phyloP scores from a whole-genome alignment of 2,329 filamentous ascomycete species.

The Fusarium sublunatum region DNA sequence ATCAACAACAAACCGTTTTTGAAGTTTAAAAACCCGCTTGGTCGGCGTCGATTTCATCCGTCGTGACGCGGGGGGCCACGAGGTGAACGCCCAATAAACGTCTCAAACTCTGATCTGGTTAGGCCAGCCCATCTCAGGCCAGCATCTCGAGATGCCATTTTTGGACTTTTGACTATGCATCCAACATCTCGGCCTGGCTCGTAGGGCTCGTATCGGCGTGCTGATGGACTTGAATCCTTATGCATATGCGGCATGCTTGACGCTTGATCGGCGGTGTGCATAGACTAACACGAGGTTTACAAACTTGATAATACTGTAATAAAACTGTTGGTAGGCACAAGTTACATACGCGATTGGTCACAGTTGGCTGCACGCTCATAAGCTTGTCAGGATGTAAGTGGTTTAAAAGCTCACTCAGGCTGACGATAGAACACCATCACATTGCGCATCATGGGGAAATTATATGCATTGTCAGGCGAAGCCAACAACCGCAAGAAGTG shows the following conservation, averaged over 20 bases:
- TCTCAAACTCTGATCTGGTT: conserved; percentile 30
- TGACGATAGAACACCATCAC: conserved; percentile 33
- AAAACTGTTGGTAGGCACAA: conserved; percentile 8
- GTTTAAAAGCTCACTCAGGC: conserved; percentile 18
- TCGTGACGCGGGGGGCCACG: conserved; percentile 12
- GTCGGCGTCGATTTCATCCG: conserved; percentile 11
- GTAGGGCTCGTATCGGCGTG: conserved; percentile 39
- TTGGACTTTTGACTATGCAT: conserved; percentile 16
- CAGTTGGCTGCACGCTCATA: conserved; percentile 6
- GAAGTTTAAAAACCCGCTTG: not conserved
- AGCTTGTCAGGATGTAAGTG: conserved; percentile 29
- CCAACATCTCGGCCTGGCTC: conserved; percentile 18
- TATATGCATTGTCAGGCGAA: conserved; percentile 13
- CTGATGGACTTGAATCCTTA: conserved; percentile 24
- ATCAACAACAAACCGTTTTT: conserved; percentile 5
- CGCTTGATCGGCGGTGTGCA: conserved; percentile 31
- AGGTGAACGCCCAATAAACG: conserved; percentile 16
- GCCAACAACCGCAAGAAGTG: conserved; percentile 1
- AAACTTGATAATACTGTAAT: conserved; percentile 9
- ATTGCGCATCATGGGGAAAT: conserved; percentile 4
- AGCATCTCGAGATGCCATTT: conserved; percentile 28
- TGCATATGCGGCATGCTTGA: conserved; percentile 18
- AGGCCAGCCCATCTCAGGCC: conserved; percentile 4
- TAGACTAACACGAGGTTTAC: conserved; percentile 32
- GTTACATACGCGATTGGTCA: conserved; percentile 25